Conservation (phyloP, 1,284 basidiomycete genomes). For the Trichosporon inkin region DNA sequence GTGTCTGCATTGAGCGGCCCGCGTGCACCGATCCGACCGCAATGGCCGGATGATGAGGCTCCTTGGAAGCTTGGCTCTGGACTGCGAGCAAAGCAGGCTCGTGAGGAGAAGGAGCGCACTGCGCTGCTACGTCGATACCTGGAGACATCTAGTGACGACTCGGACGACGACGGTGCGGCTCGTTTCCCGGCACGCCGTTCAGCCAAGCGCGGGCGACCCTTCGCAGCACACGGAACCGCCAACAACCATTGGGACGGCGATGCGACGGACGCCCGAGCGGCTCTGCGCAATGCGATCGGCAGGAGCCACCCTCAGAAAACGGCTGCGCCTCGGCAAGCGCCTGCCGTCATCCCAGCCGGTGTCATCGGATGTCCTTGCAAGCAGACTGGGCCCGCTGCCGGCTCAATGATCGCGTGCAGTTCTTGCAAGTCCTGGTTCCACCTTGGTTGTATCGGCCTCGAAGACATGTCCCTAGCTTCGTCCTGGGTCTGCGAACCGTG, state of each 20-base stretch:
- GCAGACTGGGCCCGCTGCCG: conserved; percentile 22
- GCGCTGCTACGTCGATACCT: conserved; percentile 38
- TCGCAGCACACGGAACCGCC: background rate
- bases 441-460: conserved; percentile 37
- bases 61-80: conserved; percentile 39
- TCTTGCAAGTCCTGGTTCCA: conserved; percentile 46
- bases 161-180: conserved; percentile 19
- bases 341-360: conserved; percentile 23
- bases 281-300: conserved; percentile 11
- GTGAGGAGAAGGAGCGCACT: conserved; percentile 35
- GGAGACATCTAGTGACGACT: conserved; percentile 40
- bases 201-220: background rate
- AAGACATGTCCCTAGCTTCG: conserved; percentile 27
- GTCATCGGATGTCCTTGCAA: conserved; percentile 40
- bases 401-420: conserved; percentile 36
- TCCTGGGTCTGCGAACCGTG: conserved; percentile 43
- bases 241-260: conserved; percentile 13
- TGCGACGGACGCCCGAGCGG: conserved; percentile 21
- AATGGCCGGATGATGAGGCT: conserved; percentile 42
- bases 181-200: conserved; percentile 10
- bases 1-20: conserved; percentile 21
- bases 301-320: conserved; percentile 1
- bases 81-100: conserved; percentile 26
- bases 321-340: background rate
- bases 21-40: conserved; percentile 26